These are phyloP conservation scores for Myxozyma sirexii DNA, from an alignment of 805 yeast genomes.

Conservation along the genomic window DNA sequence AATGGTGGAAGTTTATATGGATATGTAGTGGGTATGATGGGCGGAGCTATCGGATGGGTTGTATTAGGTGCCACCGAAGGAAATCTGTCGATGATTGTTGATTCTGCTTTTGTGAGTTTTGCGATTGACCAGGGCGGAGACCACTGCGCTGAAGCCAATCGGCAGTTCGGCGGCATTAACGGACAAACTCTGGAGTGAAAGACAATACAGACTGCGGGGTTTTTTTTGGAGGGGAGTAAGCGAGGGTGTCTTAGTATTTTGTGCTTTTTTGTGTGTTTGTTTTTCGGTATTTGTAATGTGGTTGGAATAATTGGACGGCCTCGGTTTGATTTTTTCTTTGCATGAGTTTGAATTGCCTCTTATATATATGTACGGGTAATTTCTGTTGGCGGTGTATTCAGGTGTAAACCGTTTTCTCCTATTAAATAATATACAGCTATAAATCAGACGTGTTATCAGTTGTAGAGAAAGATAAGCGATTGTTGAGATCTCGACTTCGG, in stretches of 20 bases:
- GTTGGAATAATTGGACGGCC: constrained; percentile 1
- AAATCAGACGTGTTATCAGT: not conserved
- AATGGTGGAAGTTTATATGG: constrained; percentile 45
- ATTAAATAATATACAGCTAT: no score
- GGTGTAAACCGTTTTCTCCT: not conserved
- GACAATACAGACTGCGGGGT: no score
- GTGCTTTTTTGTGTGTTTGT: not conserved
- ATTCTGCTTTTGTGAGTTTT: constrained; percentile 41
- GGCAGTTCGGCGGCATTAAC: constrained; percentile 31
- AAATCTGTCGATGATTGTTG: constrained; percentile 43
- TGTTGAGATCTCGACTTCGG: no score
- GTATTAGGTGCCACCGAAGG: constrained; percentile 50
- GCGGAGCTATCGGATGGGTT: constrained; percentile 48
- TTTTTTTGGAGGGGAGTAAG: no score
- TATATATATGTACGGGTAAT: not conserved
- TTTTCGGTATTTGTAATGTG: not conserved
- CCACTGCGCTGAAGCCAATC: constrained; percentile 41
- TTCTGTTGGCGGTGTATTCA: not conserved
- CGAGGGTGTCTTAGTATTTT: no score
- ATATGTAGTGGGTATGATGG: constrained; percentile 46
- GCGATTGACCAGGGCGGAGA: constrained; percentile 42
- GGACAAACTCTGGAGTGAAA: not conserved
- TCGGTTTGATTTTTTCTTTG: not conserved
- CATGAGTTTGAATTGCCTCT: not conserved
- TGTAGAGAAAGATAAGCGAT: not conserved